These are phyloP conservation scores for Chlamydomonas eustigma DNA, from an alignment of 139 green algal genomes.

Conservation along the genomic window DNA sequence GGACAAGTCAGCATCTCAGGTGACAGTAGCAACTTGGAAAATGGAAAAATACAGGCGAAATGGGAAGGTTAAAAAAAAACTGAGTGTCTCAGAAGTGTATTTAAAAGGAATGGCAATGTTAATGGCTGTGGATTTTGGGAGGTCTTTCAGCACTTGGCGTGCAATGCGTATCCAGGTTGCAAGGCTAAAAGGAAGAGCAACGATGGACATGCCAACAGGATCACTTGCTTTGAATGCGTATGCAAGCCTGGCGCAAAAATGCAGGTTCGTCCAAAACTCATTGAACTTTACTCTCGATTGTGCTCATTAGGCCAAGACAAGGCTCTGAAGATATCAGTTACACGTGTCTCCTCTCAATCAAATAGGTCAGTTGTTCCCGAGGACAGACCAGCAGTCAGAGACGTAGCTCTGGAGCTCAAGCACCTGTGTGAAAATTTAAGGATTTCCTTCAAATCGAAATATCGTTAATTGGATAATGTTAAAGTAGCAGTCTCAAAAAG, in stretches of 20 bases:
- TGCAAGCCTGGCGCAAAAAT: not conserved
- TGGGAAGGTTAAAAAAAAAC: too few relatives aligned
- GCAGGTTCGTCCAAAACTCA: not conserved
- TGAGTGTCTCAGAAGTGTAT: too few relatives aligned
- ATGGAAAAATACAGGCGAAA: too few relatives aligned
- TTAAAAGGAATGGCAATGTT: too few relatives aligned
- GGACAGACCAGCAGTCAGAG: not conserved
- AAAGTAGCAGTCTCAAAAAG: too few relatives aligned
- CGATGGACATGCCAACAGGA: not conserved
- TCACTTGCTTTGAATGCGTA: not conserved
- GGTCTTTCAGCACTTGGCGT: too few relatives aligned
- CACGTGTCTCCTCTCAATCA: not conserved
- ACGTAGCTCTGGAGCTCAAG: conserved; percentile 10
- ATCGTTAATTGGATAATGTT: too few relatives aligned
- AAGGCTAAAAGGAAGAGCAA: not conserved
- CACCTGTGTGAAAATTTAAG: not conserved
- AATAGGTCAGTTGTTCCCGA: not conserved
- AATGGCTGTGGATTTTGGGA: too few relatives aligned
- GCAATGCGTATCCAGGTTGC: conserved; percentile 4
- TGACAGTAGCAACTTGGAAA: not conserved
- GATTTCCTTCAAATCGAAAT: too few relatives aligned
- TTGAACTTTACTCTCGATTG: too few relatives aligned
- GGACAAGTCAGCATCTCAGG: not conserved
- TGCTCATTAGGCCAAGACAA: not conserved
- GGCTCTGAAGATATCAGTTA: not conserved